Conservation (phyloP, 2,329 filamentous ascomycete species). For the Aureobasidium subglaciale region DNA sequence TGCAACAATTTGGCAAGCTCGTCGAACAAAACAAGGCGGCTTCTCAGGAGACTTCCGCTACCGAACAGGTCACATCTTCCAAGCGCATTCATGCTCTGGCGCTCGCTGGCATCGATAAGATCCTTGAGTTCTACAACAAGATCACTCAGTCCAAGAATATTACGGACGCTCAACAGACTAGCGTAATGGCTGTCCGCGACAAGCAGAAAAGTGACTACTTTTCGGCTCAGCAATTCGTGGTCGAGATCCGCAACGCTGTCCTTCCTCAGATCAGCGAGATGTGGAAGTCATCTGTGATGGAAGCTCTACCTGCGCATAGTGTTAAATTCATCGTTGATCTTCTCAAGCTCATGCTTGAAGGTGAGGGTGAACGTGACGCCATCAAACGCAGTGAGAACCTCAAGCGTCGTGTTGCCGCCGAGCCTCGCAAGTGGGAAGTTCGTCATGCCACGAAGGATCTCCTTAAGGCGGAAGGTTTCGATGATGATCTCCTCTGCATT, state of each 20-base stretch:
- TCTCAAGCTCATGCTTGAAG: constrained; percentile 67
- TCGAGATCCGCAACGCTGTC: constrained; percentile 76
- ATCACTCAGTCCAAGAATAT: constrained; percentile 73
- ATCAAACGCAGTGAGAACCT: constrained; percentile 56
- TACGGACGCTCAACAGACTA: constrained; percentile 63
- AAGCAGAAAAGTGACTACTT: constrained; percentile 55
- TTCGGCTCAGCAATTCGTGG: constrained; percentile 66
- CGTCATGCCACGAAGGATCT: constrained; percentile 36
- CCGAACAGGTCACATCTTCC: constrained; percentile 6
- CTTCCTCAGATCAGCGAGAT: constrained; percentile 68
- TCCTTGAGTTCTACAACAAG: constrained; percentile 72
- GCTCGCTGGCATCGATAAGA: constrained; percentile 54
- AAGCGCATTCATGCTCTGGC: constrained; percentile 12
- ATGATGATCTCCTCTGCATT: constrained; percentile 53
- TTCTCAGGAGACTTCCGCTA: constrained; percentile 24
- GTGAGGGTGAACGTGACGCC: constrained; percentile 65
- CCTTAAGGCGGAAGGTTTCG: constrained; percentile 45
- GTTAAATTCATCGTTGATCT: constrained; percentile 78
- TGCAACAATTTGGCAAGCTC: constrained; percentile 24
- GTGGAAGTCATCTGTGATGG: constrained; percentile 79
- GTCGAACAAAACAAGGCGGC: constrained; percentile 17
- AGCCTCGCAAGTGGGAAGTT: constrained; percentile 47
- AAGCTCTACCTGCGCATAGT: constrained; percentile 69
- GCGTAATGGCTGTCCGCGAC: constrained; percentile 46
- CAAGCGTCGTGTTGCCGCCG: constrained; percentile 38